These are phyloP conservation scores for Vaccinium vitisidaea DNA, from an alignment of 148 eudicot species.

Conservation along the genomic window DNA sequence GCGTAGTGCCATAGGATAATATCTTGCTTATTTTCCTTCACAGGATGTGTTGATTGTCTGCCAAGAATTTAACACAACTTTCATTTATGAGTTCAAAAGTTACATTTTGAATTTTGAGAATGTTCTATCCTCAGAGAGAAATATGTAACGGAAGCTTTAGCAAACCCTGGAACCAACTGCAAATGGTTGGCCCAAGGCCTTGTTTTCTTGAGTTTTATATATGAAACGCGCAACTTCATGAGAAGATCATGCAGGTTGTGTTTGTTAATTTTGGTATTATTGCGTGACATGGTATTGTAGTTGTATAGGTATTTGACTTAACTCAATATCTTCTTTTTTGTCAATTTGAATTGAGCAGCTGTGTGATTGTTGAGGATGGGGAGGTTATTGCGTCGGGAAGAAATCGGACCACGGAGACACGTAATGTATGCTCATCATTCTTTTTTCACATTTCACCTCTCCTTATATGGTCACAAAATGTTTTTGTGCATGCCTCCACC, in stretches of 20 bases:
- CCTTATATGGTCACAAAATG: neutral
- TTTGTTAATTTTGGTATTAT: neutral
- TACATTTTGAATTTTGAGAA: neutral
- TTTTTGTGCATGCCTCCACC: neutral
- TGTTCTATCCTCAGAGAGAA: neutral
- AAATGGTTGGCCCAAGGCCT: neutral
- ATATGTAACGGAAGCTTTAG: neutral
- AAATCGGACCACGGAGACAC: conserved; percentile 75
- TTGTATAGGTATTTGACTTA: neutral
- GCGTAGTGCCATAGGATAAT: neutral
- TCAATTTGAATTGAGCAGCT: conserved; percentile 28
- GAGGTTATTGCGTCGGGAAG: conserved; percentile 69
- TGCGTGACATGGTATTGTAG: neutral
- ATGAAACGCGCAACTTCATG: neutral
- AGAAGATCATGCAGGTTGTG: neutral
- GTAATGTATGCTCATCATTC: conserved; percentile 44
- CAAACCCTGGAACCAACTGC: neutral
- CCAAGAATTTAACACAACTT: neutral
- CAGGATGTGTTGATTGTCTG: neutral
- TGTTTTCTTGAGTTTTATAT: neutral
- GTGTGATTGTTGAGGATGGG: conserved; percentile 62
- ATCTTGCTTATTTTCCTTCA: neutral
- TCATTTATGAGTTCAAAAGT: neutral
- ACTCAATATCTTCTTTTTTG: neutral
- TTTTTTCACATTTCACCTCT: neutral